A percentile compares a stretch with the other conserved stretches of the same genome.
Evolutionary conservation across 371 early-diverging fungal genomes (phyloP).

Genomic region (Vittaforma corneae): DNA sequence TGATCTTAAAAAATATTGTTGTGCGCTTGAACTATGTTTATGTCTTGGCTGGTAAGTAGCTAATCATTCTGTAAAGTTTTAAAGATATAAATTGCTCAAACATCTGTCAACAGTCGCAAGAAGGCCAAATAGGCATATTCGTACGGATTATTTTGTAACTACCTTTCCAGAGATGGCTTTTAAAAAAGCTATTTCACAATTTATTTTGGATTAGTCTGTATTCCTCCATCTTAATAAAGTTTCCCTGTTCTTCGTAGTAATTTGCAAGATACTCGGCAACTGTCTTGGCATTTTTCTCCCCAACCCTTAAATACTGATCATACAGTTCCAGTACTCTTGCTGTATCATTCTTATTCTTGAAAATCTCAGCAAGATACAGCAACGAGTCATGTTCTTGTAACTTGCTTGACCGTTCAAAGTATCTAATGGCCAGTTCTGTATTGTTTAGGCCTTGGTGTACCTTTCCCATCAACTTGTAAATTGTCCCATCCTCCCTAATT

Average conservation of each 20-base stretch:
- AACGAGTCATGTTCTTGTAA: neutral
- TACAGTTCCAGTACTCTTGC: neutral
- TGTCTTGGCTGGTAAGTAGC: too few relatives aligned
- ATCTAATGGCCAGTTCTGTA: neutral
- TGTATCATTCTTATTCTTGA: neutral
- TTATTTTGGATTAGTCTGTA: neutral
- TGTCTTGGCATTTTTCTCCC: neutral
- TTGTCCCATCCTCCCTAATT: neutral
- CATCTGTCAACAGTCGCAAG: too few relatives aligned
- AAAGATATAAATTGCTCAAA: too few relatives aligned
- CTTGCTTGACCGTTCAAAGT: neutral
- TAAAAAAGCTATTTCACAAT: too few relatives aligned
- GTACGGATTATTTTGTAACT: too few relatives aligned
- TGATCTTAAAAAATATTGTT: too few relatives aligned
- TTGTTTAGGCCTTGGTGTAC: neutral
- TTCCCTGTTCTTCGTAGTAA: neutral
- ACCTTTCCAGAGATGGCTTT: too few relatives aligned
- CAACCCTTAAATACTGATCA: neutral
- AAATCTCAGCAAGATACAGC: constrained; percentile 7
- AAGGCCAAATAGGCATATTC: too few relatives aligned
- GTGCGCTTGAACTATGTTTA: too few relatives aligned
- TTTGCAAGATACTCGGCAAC: neutral
- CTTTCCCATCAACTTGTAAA: neutral
- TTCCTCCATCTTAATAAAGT: neutral
- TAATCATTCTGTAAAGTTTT: too few relatives aligned